Evolutionary conservation across 1,284 basidiomycete genomes (phyloP).

Genomic region (Fomitopsis betulina): DNA sequence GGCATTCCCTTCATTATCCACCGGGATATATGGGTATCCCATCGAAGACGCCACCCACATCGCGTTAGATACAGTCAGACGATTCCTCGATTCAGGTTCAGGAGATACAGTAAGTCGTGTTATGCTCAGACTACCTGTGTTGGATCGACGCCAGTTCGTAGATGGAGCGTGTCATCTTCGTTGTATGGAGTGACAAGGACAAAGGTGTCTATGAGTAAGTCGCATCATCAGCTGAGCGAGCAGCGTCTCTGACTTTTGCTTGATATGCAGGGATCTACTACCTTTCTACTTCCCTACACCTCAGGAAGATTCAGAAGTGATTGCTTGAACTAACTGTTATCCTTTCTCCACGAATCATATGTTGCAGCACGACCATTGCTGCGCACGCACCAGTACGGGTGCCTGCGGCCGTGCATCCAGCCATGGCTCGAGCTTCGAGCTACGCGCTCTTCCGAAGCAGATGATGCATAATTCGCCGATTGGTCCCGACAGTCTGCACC

Average conservation of each 20-base stretch:
- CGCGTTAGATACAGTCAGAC: slow-evolving; percentile 56
- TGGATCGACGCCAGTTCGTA: slow-evolving; percentile 23
- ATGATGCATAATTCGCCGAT: neutral
- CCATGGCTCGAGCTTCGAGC: neutral
- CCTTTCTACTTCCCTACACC: slow-evolving; percentile 57
- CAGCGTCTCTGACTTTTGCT: neutral
- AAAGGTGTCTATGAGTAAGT: slow-evolving; percentile 61
- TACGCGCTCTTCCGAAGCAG: neutral
- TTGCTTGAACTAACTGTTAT: neutral
- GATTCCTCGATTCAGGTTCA: slow-evolving; percentile 50
- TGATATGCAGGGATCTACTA: slow-evolving; percentile 45
- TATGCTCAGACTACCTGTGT: neutral
- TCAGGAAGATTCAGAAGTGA: neutral
- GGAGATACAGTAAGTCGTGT: slow-evolving; percentile 42
- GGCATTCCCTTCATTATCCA: slow-evolving; percentile 81
- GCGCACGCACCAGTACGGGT: neutral
- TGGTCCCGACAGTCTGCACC: neutral
- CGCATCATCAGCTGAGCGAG: neutral
- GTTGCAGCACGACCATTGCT: too few relatives aligned
- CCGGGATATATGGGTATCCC: slow-evolving; percentile 79
- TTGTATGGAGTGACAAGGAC: slow-evolving; percentile 67
- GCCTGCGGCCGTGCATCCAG: neutral
- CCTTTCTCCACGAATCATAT: too few relatives aligned
- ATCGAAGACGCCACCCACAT: slow-evolving; percentile 67
- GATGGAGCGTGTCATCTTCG: slow-evolving; percentile 72